Percentiles rank a stretch among this genome's conserved stretches.
Conservation (phyloP, 352 stramenopile species). For the Phytophthora podocarpi region DNA sequence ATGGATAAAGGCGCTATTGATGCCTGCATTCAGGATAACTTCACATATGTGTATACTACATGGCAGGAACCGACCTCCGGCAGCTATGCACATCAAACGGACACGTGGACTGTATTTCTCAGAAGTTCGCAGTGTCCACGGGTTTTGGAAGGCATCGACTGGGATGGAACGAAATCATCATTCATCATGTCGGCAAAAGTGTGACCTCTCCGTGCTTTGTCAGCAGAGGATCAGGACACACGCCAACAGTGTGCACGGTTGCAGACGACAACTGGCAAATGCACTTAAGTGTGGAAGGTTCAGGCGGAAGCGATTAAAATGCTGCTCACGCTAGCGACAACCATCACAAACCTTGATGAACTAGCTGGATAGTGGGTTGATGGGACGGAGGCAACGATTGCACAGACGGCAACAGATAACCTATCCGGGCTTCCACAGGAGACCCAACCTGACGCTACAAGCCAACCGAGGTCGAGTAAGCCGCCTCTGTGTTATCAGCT, state of each 20-base stretch:
- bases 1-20: constrained; percentile 7
- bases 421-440: too few species aligned
- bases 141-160: not conserved
- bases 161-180: not conserved
- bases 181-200: not conserved
- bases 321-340: too few species aligned
- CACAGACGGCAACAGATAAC: too few species aligned
- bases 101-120: constrained; percentile 11
- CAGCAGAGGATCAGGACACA: not conserved
- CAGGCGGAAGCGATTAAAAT: too few species aligned
- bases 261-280: not conserved
- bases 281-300: too few species aligned
- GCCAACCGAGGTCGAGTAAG: too few species aligned
- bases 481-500: too few species aligned
- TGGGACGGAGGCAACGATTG: too few species aligned
- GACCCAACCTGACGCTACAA: too few species aligned
- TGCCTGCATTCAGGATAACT: not conserved
- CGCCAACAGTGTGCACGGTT: not conserved
- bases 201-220: not conserved
- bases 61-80: constrained; percentile 8
- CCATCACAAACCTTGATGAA: too few species aligned
- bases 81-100: not conserved
- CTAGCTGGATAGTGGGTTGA: too few species aligned
- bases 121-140: not conserved
- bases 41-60: not conserved